Evolutionary conservation across 768 basidiomycete species (phyloP), one percentile per base, ranked within the genome.

Genomic region (Dacryopinax primogenitus): DNA sequence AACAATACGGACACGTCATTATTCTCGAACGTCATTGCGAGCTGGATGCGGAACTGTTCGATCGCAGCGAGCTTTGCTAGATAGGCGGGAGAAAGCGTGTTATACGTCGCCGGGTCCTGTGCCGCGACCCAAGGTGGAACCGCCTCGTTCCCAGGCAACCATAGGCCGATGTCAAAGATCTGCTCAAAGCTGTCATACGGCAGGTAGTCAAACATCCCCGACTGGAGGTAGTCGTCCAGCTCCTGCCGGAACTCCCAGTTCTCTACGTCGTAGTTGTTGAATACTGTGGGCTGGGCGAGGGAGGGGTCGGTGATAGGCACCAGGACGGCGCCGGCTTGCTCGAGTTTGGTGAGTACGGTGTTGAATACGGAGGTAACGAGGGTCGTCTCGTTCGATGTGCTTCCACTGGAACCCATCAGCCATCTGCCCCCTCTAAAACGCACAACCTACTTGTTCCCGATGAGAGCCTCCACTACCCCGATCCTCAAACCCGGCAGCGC

Each of bases 241-340:
- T 58, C 51, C 51, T 58, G 51, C 11, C 51, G 51, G 51, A 58
- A 58, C 51, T 58, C 51, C 51, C 51, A 58, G 51, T 58, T 58
- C 51, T 58, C 51, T 3, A 58, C 51, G 26, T 58, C 51, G 51
- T 58, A 58, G 51, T 30, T 58, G 51, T 58, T 58, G 13, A 58
- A 58, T 18, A 58, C 51, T 3, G 51, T 58, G 9, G 26, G 51
- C 30, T 58, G 51, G 26, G 51, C 51, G 4, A 58, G 30, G 13
- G 13, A 15, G 26, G 51, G 51, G 26, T 58, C 51, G 51, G 51
- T 58, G 51, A 58, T 58, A 18, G 12, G 26, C 7, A 58, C 51
- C 26, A 58, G 12, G 26, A 58, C 51, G 23, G 51, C 51, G 3
- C 51, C 51, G 51, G 51, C 51, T 9, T 26, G 26, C 51, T 58